These are phyloP conservation scores for Biscogniauxia mediterranea DNA, from an alignment of 2,329 filamentous ascomycete genomes.

Conservation along the genomic window DNA sequence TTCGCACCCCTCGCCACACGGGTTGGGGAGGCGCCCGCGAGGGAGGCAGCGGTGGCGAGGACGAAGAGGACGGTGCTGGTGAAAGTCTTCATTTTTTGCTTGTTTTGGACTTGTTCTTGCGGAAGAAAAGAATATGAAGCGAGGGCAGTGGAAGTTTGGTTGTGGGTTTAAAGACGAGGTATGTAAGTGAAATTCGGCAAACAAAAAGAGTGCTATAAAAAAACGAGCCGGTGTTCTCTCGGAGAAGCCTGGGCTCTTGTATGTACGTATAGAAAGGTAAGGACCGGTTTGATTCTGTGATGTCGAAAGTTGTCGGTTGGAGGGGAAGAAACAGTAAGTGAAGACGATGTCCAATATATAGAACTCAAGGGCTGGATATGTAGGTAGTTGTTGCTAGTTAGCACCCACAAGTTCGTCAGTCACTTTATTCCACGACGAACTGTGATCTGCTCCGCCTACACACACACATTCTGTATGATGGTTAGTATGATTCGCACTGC, in stretches of 20 bases:
- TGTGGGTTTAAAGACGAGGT: no score
- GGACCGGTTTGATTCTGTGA: not conserved
- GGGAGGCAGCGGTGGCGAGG: slow-evolving; percentile 1
- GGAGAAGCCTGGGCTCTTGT: not conserved
- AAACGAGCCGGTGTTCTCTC: not conserved
- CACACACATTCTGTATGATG: not conserved
- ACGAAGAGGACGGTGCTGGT: slow-evolving; percentile 2
- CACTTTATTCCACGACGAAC: not conserved
- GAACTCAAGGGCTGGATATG: not conserved
- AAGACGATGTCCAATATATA: not conserved
- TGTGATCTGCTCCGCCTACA: not conserved
- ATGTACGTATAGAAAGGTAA: not conserved
- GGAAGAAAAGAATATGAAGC: no score
- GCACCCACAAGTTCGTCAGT: not conserved
- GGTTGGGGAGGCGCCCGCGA: not conserved
- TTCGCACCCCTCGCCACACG: not conserved
- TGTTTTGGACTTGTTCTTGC: no score
- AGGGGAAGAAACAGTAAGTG: not conserved
- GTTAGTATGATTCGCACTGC: not conserved
- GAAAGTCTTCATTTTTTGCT: slow-evolving; percentile 3
- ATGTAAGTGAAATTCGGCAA: not conserved
- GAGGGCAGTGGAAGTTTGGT: no score
- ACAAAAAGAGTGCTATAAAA: not conserved
- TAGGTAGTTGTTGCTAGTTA: no score
- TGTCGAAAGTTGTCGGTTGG: not conserved